These are phyloP conservation scores for Priceomyces carsonii DNA, from an alignment of 805 yeast genomes.

Conservation along the genomic window DNA sequence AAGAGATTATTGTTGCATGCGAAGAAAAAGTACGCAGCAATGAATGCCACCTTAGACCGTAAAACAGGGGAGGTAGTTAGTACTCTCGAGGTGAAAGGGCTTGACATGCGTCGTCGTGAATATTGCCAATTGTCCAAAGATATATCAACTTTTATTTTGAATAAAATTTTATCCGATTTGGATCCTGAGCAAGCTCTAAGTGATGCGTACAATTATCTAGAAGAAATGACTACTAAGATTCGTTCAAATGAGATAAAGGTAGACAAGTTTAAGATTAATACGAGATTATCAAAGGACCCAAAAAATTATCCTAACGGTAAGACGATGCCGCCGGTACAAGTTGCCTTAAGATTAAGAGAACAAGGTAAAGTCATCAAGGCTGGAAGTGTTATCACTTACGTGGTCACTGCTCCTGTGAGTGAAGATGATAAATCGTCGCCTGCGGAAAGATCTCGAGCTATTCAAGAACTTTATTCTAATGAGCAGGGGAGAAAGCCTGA, in stretches of 20 bases:
- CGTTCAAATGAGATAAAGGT: constrained; percentile 61
- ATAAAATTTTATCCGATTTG: constrained; percentile 65
- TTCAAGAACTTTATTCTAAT: constrained; percentile 66
- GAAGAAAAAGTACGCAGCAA: constrained; percentile 97
- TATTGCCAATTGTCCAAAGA: constrained; percentile 92
- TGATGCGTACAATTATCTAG: constrained; percentile 72
- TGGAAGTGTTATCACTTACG: constrained; percentile 86
- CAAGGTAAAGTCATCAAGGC: constrained; percentile 86
- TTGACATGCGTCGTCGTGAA: constrained; percentile 97
- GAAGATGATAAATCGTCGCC: constrained; percentile 44
- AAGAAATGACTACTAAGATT: constrained; percentile 56
- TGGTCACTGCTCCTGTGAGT: constrained; percentile 53
- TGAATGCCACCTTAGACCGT: constrained; percentile 55
- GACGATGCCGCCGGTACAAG: constrained; percentile 86
- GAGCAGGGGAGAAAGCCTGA: constrained; percentile 63
- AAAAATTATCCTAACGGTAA: constrained; percentile 77
- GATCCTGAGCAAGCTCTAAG: constrained; percentile 77
- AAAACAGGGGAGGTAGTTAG: constrained; percentile 55
- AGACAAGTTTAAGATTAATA: constrained; percentile 75
- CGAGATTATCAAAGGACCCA: constrained; percentile 90
- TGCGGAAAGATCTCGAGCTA: constrained; percentile 83
- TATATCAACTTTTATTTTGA: constrained; percentile 71
- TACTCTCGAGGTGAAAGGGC: constrained; percentile 86
- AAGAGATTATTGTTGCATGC: constrained; percentile 82
- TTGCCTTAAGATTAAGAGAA: constrained; percentile 77